A percentile compares a stretch with the other conserved stretches of the same genome.
These are phyloP conservation scores for Knoxdaviesia capensis DNA, from an alignment of 2,329 filamentous ascomycete species.

Conservation along the genomic window DNA sequence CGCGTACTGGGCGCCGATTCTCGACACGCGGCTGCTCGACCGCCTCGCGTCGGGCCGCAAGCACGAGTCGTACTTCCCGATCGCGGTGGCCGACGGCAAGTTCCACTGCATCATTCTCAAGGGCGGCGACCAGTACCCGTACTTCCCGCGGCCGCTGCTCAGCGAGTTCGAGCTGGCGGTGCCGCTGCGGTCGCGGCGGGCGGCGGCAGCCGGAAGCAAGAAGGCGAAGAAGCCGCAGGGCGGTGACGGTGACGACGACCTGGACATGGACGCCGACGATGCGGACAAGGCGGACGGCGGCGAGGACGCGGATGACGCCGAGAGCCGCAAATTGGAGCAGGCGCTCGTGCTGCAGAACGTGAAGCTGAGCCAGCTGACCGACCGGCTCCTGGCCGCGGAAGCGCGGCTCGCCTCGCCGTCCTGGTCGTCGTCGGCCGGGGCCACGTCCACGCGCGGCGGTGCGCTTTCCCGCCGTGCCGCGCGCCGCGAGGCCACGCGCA, in stretches of 20 bases:
- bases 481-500: constrained; percentile 14
- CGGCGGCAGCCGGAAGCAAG: constrained; percentile 10
- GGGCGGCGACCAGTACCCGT: constrained; percentile 79
- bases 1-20: constrained; percentile 76
- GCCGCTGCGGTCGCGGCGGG: constrained; percentile 33
- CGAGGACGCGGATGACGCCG: constrained; percentile 15
- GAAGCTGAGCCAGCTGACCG: constrained; percentile 52
- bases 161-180: constrained; percentile 87
- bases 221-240: constrained; percentile 11
- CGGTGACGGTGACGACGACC: constrained; percentile 15
- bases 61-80: constrained; percentile 81
- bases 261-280: constrained; percentile 16
- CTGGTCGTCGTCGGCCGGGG: constrained; percentile 11
- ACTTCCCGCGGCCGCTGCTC: constrained; percentile 75
- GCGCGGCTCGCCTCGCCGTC: constrained; percentile 10
- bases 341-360: constrained; percentile 57
- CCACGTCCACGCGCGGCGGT: constrained; percentile 4
- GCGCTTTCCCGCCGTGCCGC: constrained; percentile 25
- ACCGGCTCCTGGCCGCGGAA: constrained; percentile 49
- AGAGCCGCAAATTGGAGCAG: constrained; percentile 54
- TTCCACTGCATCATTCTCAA: constrained; percentile 99
- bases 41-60: constrained; percentile 73
- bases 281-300: constrained; percentile 12
- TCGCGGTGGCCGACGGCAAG: constrained; percentile 74
- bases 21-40: constrained; percentile 70